phyloP scores from a whole-genome alignment of 768 basidiomycete species.

The Suillus ampliporus region DNA sequence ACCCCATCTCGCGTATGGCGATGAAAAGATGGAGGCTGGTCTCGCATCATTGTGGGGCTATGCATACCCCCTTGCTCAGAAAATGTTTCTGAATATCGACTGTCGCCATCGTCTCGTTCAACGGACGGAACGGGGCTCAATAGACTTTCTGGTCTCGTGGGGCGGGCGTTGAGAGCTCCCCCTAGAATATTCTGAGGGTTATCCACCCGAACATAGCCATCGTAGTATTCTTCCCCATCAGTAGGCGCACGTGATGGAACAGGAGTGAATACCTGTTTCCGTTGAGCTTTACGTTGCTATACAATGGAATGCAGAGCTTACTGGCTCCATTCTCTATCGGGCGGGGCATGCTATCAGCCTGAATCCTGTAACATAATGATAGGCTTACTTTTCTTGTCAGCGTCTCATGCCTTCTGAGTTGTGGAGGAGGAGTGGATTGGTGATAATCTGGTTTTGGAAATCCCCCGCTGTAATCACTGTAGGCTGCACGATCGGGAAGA shows the following conservation, averaged over 20 bases:
- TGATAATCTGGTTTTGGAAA: conserved; percentile 35
- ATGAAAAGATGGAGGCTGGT: conserved; percentile 22
- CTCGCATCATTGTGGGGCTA: conserved; percentile 28
- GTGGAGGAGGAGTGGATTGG: conserved; percentile 13
- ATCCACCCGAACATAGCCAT: conserved; percentile 38
- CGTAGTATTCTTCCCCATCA: conserved; percentile 38
- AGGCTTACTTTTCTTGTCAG: conserved; percentile 11
- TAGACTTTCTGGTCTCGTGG: conserved; percentile 25
- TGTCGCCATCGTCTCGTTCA: conserved; percentile 21
- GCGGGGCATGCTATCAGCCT: not conserved
- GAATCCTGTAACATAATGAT: not conserved
- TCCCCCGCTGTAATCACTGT: conserved; percentile 33
- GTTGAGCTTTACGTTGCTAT: conserved; percentile 14
- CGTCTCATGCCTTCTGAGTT: conserved; percentile 23
- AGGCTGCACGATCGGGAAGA: conserved; percentile 28
- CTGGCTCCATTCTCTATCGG: conserved; percentile 38
- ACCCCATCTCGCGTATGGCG: conserved; percentile 9
- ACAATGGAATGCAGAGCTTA: conserved; percentile 20
- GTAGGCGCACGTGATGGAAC: conserved; percentile 38
- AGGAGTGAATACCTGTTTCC: conserved; percentile 36
- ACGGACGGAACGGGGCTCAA: conserved; percentile 27
- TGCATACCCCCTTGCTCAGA: conserved; percentile 32
- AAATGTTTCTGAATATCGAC: conserved; percentile 24
- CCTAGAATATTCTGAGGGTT: conserved; percentile 38
- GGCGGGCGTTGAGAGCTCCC: conserved; percentile 38